Evolutionary conservation across 768 basidiomycete species (phyloP), one percentile per base, ranked within the genome.

Genomic region (Hygrophorus russula): DNA sequence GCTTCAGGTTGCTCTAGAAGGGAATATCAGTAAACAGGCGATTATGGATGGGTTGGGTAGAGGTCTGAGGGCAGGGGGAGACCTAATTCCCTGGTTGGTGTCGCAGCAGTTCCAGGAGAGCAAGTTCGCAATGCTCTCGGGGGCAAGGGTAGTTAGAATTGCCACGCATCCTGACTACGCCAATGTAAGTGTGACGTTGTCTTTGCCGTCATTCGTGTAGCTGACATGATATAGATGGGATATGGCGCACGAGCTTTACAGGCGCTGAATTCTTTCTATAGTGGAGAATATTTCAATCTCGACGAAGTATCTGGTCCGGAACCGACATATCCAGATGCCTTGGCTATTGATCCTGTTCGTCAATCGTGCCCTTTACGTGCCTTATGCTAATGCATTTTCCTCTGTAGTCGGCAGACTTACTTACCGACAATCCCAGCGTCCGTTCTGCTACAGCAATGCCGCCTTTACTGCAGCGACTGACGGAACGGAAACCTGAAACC

Each of bases 71-170:
- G 83, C 86, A 2, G 84, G 89, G 0, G 96, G 96, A 1, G 96
- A 99, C 64, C 80, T 99, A 78, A 96, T 99, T 46, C 96, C 96
- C 0, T 99, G 96, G 94, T 68, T 96, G 18, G 68, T 99, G 36
- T 80, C 87, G 35, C 90, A 92, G 59, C 80, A 97, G 68, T 99
- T 88, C 70, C 91, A 96, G 66, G 96, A 99, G 61, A 82, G 75
- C 51, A 83, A 86, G 58, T 99, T 99, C 62, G 94, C 89, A 5
- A 69, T 76, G 62, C 65, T 99, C 50, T 91, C 88, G 32, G 96
- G 96, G 0, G 94, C 86, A 5, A 68, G 96, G 37, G 66, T 99
- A 17, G 93, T 99, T 12, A 70, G 96, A 45, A 82, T 99, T 41
- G 94, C 96, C 24, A 90, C 87, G 24, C 92, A 96, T 64, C 96